Percentiles rank a stretch among this genome's conserved stretches.
Evolutionary conservation across 257 asterid species (phyloP).

Genomic region (Solanum virginianum): DNA sequence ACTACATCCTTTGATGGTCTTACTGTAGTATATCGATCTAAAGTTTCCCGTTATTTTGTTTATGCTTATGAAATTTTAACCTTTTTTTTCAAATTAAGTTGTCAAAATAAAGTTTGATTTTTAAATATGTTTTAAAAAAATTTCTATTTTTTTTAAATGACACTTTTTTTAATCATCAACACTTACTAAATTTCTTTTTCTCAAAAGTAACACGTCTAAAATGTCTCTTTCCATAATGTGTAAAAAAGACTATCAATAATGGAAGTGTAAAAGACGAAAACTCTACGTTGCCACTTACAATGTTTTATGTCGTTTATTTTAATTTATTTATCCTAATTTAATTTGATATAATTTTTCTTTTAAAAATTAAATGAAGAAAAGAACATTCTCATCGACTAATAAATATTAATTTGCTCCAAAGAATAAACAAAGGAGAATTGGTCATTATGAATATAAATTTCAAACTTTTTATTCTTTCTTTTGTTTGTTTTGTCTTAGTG

Average conservation of each 20-base stretch:
- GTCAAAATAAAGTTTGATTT: neutral
- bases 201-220: neutral
- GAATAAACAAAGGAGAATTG: neutral
- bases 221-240: neutral
- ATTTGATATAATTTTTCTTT: rapidly evolving
- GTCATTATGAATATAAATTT: neutral
- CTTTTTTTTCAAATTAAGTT: neutral
- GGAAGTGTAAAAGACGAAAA: neutral
- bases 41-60: neutral
- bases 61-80: neutral
- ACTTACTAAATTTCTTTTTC: neutral
- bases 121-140: neutral
- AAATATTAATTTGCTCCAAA: neutral
- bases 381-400: neutral
- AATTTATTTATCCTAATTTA: neutral
- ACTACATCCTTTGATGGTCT: too few relatives aligned
- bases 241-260: neutral
- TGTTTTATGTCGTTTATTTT: neutral
- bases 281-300: neutral
- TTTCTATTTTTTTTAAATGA: neutral
- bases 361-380: neutral
- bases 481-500: neutral
- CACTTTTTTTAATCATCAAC: neutral
- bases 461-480: neutral
- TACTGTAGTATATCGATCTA: too few relatives aligned